Base-by-base conservation (phyloP, 768 basidiomycete genomes). In the Boletus pseudopeckii region DNA sequence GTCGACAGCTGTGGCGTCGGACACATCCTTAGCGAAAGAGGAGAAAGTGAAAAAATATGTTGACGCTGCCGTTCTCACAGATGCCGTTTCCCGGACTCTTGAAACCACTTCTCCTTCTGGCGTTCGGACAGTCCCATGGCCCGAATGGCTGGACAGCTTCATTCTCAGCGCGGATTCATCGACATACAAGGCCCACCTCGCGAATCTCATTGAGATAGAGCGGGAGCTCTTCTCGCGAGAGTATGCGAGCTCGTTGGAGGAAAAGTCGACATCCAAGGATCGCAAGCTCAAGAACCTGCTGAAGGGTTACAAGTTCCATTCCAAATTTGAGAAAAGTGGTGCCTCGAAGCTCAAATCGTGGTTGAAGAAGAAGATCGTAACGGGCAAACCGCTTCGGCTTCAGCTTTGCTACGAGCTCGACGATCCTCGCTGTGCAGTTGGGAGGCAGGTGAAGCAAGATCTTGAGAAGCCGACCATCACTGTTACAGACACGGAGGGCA, bases 331-430 rank as follows among this genome's bases (percentile, higher is more conserved):
- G 48, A 65, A 64, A 18, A 64, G 72, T 15, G 75, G 77, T 14
- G 71, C 79, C 5, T 75, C 78, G 43, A 80, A 75, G 57, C 64
- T 88, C 42, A 85, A 81, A 58, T 75, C 79, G 5, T 88, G 86
- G 86, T 69, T 84, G 62, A 82, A 77, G 69, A 81, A 79, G 57
- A 85, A 85, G 56, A 73, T 86, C 28, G 59, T 71, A 8, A 64
- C 71, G 3, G 73, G 75, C 22, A 74, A 73, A n/a, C 59, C 71
- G 2, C 50, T 64, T 14, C 74, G 64, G 46, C 56, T 77, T 11
- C 72, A 76, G 52, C 64, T 80, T 22, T 71, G 72, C 20, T 63
- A 72, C 22, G 77, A 77, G 14, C 62, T 78, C 22, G 74, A 78
- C 39, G 72, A 73, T 52, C 64, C 65, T 4, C 55, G 61, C 24